Conservation (phyloP, 2,329 filamentous ascomycete genomes). For the Lecanoromycetidae sp. region DNA sequence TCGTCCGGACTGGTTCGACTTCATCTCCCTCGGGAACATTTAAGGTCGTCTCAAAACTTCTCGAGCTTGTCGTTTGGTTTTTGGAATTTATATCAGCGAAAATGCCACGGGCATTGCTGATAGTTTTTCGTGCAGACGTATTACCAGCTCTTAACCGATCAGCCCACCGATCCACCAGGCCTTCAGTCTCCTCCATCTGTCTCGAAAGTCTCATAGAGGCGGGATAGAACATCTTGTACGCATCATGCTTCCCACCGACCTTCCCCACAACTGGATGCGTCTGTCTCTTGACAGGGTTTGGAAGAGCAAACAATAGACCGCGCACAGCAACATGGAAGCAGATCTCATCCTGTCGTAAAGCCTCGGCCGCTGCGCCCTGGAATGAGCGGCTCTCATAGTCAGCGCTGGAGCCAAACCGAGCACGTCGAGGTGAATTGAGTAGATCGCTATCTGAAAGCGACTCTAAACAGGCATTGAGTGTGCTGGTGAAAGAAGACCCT, state of each 20-base stretch:
- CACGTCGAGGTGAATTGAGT: conserved; percentile 49
- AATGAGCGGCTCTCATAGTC: conserved; percentile 37
- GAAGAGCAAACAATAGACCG: conserved; percentile 73
- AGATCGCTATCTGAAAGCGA: conserved; percentile 79
- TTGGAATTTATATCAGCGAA: background rate
- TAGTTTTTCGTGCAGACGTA: background rate
- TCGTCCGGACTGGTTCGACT: background rate
- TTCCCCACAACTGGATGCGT: conserved; percentile 26
- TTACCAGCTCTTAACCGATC: background rate
- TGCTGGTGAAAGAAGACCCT: conserved; percentile 56
- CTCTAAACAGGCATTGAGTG: conserved; percentile 74
- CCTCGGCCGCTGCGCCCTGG: conserved; percentile 49
- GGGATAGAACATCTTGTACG: conserved; percentile 87
- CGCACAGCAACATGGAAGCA: conserved; percentile 82
- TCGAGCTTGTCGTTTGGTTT: too few species aligned
- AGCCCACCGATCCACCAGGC: conserved; percentile 7
- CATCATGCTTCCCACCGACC: conserved; percentile 41
- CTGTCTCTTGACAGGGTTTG: conserved; percentile 64
- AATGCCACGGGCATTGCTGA: background rate
- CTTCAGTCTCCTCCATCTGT: conserved; percentile 54
- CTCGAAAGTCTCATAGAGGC: conserved; percentile 73
- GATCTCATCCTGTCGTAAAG: conserved; percentile 83
- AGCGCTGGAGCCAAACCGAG: conserved; percentile 19
- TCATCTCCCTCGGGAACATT: background rate
- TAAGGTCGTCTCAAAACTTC: background rate